These are phyloP conservation scores for Lanmaoa rubissima DNA, from an alignment of 768 basidiomycete species.

Conservation along the genomic window DNA sequence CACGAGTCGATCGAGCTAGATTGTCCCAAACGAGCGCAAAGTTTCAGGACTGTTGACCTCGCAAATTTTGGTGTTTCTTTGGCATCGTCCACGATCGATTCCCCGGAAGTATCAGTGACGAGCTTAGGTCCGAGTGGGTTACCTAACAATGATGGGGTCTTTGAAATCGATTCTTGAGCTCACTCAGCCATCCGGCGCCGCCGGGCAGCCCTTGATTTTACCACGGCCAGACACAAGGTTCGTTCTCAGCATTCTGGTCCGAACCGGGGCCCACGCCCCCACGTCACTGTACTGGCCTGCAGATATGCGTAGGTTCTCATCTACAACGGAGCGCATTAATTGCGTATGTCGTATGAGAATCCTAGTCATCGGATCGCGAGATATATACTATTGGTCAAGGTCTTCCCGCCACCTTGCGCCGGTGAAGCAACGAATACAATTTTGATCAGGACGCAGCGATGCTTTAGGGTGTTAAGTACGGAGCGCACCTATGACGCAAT, in stretches of 20 bases:
- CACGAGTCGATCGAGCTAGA: neutral
- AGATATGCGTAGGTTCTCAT: neutral
- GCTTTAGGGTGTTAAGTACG: neutral
- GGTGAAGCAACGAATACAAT: neutral
- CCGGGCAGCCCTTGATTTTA: slow-evolving; percentile 7
- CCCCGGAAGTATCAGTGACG: neutral
- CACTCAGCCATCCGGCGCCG: neutral
- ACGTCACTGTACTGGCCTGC: neutral
- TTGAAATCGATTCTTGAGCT: neutral
- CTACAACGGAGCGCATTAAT: slow-evolving; percentile 4
- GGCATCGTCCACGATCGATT: neutral
- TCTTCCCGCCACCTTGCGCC: neutral
- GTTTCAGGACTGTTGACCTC: neutral
- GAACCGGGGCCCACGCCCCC: neutral
- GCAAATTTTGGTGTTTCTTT: neutral
- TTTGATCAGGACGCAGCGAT: neutral
- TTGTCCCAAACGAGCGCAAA: neutral
- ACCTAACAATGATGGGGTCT: too few species aligned
- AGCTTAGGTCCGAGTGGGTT: neutral
- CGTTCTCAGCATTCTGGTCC: neutral
- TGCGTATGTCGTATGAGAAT: neutral
- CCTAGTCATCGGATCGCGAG: neutral
- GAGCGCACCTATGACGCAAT: neutral
- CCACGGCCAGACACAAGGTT: neutral
- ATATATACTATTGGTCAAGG: neutral